phyloP scores from a whole-genome alignment of 1,284 basidiomycete genomes.

The Trichosporon coremiiforme region DNA sequence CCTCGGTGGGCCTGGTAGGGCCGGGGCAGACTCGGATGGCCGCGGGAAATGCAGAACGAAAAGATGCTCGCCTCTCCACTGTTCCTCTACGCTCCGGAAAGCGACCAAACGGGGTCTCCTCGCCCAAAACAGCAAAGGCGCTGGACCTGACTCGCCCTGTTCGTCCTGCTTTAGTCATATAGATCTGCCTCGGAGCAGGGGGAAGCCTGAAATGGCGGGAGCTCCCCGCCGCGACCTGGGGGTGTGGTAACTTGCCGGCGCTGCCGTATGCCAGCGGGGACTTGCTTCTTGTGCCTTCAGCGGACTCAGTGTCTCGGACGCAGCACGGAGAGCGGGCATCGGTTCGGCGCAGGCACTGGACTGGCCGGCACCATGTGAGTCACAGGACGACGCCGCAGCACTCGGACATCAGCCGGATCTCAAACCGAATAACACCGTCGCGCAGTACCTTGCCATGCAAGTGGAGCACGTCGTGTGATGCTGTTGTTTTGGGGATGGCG shows the following conservation, averaged over 20 bases:
- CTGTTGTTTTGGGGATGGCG: no score
- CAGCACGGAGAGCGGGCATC: not conserved
- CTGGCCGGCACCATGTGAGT: no score
- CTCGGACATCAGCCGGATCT: no score
- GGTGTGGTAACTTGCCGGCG: conserved; percentile 1
- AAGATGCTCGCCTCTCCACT: no score
- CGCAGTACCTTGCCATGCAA: no score
- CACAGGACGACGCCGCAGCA: no score
- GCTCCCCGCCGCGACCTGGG: not conserved
- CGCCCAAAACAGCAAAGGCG: not conserved
- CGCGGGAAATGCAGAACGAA: not conserved
- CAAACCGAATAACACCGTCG: not conserved
- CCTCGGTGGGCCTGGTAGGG: not conserved
- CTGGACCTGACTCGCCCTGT: not conserved
- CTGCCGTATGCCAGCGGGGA: not conserved
- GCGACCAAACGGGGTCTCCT: no score
- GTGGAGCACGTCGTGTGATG: no score
- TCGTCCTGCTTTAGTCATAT: conserved; percentile 1
- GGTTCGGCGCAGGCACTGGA: not conserved
- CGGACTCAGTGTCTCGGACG: no score
- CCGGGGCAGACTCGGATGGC: no score
- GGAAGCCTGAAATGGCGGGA: not conserved
- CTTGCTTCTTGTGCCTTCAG: no score
- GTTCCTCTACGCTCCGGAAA: no score
- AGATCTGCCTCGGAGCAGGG: not conserved